A percentile compares a stretch with the other conserved stretches of the same genome.
These are phyloP conservation scores for Prunella vulgaris DNA, from an alignment of 257 asterid species.

Conservation along the genomic window DNA sequence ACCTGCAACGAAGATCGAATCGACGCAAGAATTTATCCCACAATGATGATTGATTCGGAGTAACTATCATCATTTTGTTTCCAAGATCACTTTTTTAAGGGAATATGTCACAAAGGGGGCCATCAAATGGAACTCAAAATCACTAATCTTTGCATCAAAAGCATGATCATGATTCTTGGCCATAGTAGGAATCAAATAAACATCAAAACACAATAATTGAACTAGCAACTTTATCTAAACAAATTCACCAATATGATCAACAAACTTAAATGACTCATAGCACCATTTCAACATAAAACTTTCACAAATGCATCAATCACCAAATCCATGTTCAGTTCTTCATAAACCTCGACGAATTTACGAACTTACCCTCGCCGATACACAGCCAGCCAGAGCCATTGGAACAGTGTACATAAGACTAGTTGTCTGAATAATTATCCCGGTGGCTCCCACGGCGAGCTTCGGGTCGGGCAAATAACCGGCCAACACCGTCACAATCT, in stretches of 20 bases:
- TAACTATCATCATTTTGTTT: too few species aligned
- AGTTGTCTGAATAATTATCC: constrained; percentile 80
- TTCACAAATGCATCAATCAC: background rate
- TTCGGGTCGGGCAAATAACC: constrained; percentile 78
- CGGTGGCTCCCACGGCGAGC: constrained; percentile 92
- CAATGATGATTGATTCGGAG: background rate
- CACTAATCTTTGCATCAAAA: background rate
- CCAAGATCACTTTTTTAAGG: background rate
- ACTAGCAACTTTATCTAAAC: background rate
- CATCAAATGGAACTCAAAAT: background rate
- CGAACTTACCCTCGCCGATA: constrained; percentile 62
- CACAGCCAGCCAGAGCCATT: constrained; percentile 91
- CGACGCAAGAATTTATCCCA: constrained; percentile 14
- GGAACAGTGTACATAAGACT: constrained; percentile 90
- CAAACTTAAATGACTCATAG: background rate
- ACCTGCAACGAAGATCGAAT: constrained; percentile 53
- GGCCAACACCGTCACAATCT: constrained; percentile 80
- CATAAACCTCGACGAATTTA: background rate
- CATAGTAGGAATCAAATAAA: background rate
- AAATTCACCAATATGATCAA: background rate
- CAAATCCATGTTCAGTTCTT: too few species aligned
- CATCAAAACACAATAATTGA: background rate
- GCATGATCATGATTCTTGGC: background rate
- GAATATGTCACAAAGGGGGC: background rate
- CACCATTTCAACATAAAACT: background rate